These are phyloP conservation scores for Lithocarpus polystachyus DNA, from an alignment of 306 rosid genomes.

Conservation along the genomic window DNA sequence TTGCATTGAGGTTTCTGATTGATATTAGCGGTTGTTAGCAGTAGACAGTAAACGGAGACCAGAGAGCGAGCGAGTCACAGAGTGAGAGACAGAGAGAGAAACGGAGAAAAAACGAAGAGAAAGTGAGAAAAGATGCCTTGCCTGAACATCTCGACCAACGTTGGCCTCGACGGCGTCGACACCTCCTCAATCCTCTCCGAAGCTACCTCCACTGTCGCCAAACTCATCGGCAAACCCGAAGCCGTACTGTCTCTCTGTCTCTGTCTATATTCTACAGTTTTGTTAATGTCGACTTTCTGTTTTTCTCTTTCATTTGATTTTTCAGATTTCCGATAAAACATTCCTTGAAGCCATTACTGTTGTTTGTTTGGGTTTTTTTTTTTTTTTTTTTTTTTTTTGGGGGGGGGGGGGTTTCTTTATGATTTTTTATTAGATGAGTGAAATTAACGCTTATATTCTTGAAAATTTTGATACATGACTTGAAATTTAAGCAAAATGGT, in stretches of 20 bases:
- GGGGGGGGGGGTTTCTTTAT: too few species aligned
- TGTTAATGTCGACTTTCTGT: background rate
- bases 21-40: too few species aligned
- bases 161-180: conserved; percentile 67
- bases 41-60: background rate
- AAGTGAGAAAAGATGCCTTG: conserved; percentile 67
- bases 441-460: background rate
- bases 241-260: conserved; percentile 32
- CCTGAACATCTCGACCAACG: conserved; percentile 81
- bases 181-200: conserved; percentile 88
- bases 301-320: background rate
- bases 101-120: background rate
- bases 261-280: too few species aligned
- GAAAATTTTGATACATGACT: background rate
- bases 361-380: background rate
- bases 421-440: background rate
- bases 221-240: conserved; percentile 70
- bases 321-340: background rate
- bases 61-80: background rate
- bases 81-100: background rate
- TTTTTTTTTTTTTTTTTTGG: background rate
- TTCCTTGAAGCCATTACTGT: background rate
- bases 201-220: conserved; percentile 82
- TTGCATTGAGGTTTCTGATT: background rate
- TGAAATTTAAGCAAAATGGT: background rate